Conservation (phyloP, 148 eudicot genomes). For the Diospyros lotus region DNA sequence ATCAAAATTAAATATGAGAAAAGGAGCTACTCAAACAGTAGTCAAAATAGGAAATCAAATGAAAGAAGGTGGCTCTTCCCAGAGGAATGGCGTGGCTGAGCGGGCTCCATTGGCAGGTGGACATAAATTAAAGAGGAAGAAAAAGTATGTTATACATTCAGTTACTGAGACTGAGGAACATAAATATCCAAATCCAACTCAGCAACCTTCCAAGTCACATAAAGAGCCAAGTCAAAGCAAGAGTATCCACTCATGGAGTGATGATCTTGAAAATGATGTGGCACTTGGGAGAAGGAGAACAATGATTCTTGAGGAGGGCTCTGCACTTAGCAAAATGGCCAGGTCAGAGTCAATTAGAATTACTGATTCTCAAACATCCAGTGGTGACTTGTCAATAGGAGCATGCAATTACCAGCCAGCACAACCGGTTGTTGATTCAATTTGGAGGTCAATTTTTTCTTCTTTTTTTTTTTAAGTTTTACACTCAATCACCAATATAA, state of each 20-base stretch:
- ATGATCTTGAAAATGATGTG: background rate
- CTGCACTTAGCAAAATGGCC: background rate
- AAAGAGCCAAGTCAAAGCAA: background rate
- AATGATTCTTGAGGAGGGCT: background rate
- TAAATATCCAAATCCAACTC: constrained; percentile 5
- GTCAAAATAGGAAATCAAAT: background rate
- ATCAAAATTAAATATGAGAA: background rate
- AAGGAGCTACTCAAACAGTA: background rate
- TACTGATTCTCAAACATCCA: constrained; percentile 8
- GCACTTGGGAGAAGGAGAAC: background rate
- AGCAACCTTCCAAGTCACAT: background rate
- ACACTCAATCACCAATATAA: background rate
- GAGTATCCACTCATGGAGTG: background rate
- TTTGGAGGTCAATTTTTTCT: constrained; percentile 45
- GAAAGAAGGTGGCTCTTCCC: background rate
- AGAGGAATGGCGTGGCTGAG: background rate
- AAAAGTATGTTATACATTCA: background rate
- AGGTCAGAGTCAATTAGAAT: constrained; percentile 7
- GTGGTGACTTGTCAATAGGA: constrained; percentile 13
- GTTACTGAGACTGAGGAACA: background rate
- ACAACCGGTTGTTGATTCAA: constrained; percentile 30
- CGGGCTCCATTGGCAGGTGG: background rate
- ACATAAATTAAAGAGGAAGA: constrained; percentile 2
- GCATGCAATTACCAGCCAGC: constrained; percentile 17
- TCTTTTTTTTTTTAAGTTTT: background rate